Evolutionary conservation across 148 eudicot genomes (phyloP), one percentile per base, ranked within the genome.

Genomic region (Rhododendron molle): DNA sequence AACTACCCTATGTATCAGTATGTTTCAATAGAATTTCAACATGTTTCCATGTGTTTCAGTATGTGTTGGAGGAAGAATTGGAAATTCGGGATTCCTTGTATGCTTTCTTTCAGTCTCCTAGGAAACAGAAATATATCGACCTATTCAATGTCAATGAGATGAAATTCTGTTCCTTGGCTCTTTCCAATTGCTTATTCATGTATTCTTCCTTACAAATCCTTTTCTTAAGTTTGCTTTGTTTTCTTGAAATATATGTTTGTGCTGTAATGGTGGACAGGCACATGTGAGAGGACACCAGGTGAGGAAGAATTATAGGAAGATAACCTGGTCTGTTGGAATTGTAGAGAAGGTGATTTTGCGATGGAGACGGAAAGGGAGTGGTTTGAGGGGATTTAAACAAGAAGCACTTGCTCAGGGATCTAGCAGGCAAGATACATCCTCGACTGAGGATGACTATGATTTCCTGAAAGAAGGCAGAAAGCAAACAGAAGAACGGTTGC

Each of bases 281-380:
- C 97, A 92, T 85, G 89, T 94, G 44, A 94, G 97, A 91, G 98
- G 98, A 78, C 96, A 93, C 88, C 97, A 94, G 87, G 95, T 92
- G 69, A 91, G 98, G 91, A 96, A 96, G 87, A 91, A 88, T 74
- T 94, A 94, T 80, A 91, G 82, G 87, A 91, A 89, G 84, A 88
- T 96, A 81, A 93, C 93, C 85, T 94, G 98, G 98, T 94, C 97
- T 2, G 98, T 96, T 18, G 96, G 98, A 40, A 96, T 94, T 32
- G 28, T 96, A 83, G 98, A 96, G 83, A 96, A 96, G 89, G 93
- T 93, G 73, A 93, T 96, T 79, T 89, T 96, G 65, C 93, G 97
- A 4, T 96, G 97, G 98, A 91, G 96, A 88, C 85, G 98, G 85
- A 93, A 90, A 83, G 92, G 94, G 86, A 92, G 89, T 80, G 98